phyloP scores from a whole-genome alignment of 495 filamentous ascomycete genomes.

The Aspergillus asperescens region DNA sequence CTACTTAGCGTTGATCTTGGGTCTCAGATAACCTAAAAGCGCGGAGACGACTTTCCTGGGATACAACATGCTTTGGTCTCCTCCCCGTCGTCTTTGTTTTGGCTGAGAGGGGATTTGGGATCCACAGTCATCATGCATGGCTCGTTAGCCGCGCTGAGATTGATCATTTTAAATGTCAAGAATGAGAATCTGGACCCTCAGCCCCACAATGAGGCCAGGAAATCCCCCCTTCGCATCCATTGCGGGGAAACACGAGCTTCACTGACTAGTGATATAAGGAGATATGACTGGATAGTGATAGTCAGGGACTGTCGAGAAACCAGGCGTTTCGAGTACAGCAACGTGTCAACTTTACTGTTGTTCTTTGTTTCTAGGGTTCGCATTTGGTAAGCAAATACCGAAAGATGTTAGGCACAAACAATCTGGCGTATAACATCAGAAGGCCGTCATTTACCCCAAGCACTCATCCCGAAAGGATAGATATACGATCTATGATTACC shows the following conservation, averaged over 20 bases:
- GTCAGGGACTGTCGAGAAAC: not conserved
- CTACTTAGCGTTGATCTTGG: too few relatives aligned
- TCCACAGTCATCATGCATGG: not conserved
- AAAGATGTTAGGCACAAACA: not conserved
- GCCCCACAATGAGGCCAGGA: constrained; percentile 1
- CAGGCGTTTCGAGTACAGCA: not conserved
- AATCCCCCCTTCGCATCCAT: constrained; percentile 3
- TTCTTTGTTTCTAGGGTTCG: not conserved
- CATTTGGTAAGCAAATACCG: not conserved
- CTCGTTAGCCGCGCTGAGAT: not conserved
- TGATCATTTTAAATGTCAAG: not conserved
- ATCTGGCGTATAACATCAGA: not conserved
- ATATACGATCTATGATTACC: too few relatives aligned
- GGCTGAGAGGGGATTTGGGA: not conserved
- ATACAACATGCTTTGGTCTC: not conserved
- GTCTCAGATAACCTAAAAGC: not conserved
- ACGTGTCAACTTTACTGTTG: not conserved
- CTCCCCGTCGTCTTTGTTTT: not conserved
- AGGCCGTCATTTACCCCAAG: too few relatives aligned
- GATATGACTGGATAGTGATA: not conserved
- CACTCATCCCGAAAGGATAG: too few relatives aligned
- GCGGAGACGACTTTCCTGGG: not conserved
- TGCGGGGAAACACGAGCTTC: constrained; percentile 2
- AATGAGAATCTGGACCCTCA: not conserved
- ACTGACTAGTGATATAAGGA: not conserved